A percentile compares a stretch with the other conserved stretches of the same genome.
Conservation (phyloP, 306 rosid genomes). For the Phaseolus lunatus region DNA sequence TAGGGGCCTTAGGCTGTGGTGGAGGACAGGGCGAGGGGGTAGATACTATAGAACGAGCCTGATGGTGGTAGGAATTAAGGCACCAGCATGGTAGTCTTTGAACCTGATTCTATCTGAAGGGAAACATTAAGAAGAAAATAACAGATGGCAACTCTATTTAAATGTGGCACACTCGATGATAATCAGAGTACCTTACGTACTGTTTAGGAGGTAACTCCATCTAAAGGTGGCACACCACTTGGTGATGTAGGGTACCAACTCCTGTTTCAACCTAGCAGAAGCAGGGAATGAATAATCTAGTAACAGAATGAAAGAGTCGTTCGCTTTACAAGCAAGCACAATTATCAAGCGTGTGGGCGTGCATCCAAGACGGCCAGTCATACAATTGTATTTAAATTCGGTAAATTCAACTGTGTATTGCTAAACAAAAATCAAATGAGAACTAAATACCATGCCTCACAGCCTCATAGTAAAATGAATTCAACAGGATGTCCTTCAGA, state of each 20-base stretch:
- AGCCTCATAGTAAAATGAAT: constrained; percentile 35
- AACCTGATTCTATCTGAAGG: background rate
- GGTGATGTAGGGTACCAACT: background rate
- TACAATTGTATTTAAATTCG: constrained; percentile 19
- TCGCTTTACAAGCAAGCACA: background rate
- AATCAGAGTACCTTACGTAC: background rate
- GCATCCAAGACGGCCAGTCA: background rate
- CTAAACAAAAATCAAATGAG: constrained; percentile 9
- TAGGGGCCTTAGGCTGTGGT: constrained; percentile 1
- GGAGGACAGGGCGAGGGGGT: too few relatives aligned
- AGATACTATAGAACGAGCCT: too few relatives aligned
- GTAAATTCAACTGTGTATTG: constrained; percentile 25
- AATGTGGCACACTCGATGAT: background rate
- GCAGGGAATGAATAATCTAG: background rate
- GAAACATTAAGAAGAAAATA: background rate
- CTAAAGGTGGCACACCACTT: background rate
- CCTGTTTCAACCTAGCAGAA: background rate
- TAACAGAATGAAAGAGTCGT: background rate
- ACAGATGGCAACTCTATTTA: background rate
- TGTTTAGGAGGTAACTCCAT: background rate
- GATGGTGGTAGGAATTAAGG: too few relatives aligned
- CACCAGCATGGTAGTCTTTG: background rate
- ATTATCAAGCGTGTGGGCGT: background rate
- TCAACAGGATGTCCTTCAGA: constrained; percentile 35
- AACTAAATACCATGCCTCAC: constrained; percentile 27